Evolutionary conservation across 2,329 filamentous ascomycete genomes (phyloP).

Genomic region (Xylaria sp.): DNA sequence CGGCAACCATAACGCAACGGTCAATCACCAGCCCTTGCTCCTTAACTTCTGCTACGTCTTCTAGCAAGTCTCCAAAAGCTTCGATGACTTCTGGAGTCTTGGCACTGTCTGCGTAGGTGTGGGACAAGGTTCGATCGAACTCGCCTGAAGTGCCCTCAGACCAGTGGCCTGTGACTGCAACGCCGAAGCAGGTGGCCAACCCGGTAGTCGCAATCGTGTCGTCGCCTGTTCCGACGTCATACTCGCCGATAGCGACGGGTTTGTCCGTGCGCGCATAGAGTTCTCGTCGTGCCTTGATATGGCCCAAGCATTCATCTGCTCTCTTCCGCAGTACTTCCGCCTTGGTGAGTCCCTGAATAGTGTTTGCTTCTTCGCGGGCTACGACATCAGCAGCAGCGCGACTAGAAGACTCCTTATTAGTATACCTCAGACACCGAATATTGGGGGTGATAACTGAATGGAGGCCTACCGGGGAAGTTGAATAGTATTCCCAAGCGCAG

Average conservation of each 20-base stretch:
- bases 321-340: neutral
- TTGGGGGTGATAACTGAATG: neutral
- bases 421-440: neutral
- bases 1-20: neutral
- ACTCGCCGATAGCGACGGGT: neutral
- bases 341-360: neutral
- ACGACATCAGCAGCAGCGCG: neutral
- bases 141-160: neutral
- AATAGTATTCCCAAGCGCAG: neutral
- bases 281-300: neutral
- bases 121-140: conserved; percentile 1
- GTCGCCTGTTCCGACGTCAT: conserved; percentile 4
- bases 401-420: neutral
- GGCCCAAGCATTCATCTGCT: neutral
- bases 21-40: neutral
- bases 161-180: neutral
- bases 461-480: neutral
- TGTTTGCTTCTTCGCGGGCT: neutral
- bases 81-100: neutral
- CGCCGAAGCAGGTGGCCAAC: neutral
- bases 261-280: neutral
- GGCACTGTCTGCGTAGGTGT: conserved; percentile 5
- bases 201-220: neutral
- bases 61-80: neutral
- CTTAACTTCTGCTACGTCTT: neutral